These are phyloP conservation scores for Kodamaea jinghongensis DNA, from an alignment of 805 yeast species.

Conservation along the genomic window DNA sequence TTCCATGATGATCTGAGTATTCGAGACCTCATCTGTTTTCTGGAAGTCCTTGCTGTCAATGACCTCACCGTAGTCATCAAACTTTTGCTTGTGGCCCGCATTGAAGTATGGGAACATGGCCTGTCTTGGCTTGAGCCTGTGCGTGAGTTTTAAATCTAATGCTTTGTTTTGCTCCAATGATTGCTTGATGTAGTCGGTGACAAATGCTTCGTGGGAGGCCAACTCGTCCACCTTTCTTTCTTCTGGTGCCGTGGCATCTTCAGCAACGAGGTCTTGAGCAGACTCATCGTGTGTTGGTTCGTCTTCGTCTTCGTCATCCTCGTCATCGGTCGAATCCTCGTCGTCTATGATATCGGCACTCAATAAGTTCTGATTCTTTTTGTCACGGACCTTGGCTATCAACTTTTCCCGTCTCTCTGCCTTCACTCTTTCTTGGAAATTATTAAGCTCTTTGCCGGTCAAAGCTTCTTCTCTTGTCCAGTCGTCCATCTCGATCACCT, in stretches of 20 bases:
- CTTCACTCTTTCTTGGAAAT: slow-evolving; percentile 46
- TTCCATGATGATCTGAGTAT: slow-evolving; percentile 34
- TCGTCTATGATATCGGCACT: slow-evolving; percentile 34
- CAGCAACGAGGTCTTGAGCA: slow-evolving; percentile 11
- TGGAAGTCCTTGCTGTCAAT: slow-evolving; percentile 65
- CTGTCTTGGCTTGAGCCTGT: slow-evolving; percentile 48
- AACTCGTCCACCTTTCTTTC: slow-evolving; percentile 25
- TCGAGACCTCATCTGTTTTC: slow-evolving; percentile 49
- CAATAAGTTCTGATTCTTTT: slow-evolving; percentile 37
- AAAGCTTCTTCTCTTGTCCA: slow-evolving; percentile 50
- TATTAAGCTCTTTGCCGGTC: slow-evolving; percentile 47
- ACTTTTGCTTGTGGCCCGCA: slow-evolving; percentile 46
- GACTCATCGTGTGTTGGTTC: slow-evolving; percentile 14
- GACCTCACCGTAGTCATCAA: slow-evolving; percentile 86
- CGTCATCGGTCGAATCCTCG: slow-evolving; percentile 34
- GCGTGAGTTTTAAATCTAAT: slow-evolving; percentile 50
- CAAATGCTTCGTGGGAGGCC: slow-evolving; percentile 40
- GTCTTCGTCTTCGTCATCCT: slow-evolving; percentile 31
- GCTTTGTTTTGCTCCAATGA: slow-evolving; percentile 44
- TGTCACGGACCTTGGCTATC: slow-evolving; percentile 41
- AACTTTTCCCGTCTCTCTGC: slow-evolving; percentile 43
- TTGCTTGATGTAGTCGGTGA: slow-evolving; percentile 36
- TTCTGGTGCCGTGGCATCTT: neutral
- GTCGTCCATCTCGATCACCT: slow-evolving; percentile 38
- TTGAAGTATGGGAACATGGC: slow-evolving; percentile 76